Evolutionary conservation across 2,329 filamentous ascomycete species (phyloP), one percentile per base, ranked within the genome.

Genomic region (Hyphodiscus sp.): DNA sequence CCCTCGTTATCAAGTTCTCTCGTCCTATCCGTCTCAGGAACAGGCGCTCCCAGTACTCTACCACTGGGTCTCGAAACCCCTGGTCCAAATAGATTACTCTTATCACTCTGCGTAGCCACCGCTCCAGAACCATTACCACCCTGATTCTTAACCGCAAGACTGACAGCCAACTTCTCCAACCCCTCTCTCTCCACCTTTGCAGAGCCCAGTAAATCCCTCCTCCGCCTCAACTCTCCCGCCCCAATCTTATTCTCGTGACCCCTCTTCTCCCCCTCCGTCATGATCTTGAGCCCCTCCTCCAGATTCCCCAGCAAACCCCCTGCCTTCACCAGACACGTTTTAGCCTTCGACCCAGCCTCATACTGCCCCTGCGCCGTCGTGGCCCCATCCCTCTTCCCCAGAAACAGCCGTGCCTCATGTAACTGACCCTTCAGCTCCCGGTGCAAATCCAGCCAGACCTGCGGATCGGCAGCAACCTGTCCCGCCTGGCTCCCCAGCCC

Each of bases 1-100:
- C 87, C 88, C 4, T 77, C 70, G 62, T 94, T 94, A 65, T 90
- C 88, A 51, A 89, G 70, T 68, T 92, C 87, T 13, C 88, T 73
- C 44, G 89, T 92, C 57, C 82, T 80, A 54, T 88, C 84, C 16
- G 87, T 91, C 71, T 95, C 89, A 1, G 84, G 79, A 2, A 86
- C 72, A 1, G 87, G 86, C 0, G 79, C 85, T 1, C 89, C 89
- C 0, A 92, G 74, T 2, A 91, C 86, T 43, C 89, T 76, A 1
- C 87, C 81, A 1, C 78, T 72, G 55, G 51, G 68, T 65, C 62
- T 67, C 23, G 66, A 63, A 29, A 65, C 66, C 1, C 64, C 56
- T 45, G 72, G 54, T 45, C 73, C 73, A 54, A 83, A 69, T 30
- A 85, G 69, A 0, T 71, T 72, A 1, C 72, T 73, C 60, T 79